A percentile compares a stretch with the other conserved stretches of the same genome.
phyloP scores from a whole-genome alignment of 1,284 basidiomycete species.

The Afroboletus lepidellus region DNA sequence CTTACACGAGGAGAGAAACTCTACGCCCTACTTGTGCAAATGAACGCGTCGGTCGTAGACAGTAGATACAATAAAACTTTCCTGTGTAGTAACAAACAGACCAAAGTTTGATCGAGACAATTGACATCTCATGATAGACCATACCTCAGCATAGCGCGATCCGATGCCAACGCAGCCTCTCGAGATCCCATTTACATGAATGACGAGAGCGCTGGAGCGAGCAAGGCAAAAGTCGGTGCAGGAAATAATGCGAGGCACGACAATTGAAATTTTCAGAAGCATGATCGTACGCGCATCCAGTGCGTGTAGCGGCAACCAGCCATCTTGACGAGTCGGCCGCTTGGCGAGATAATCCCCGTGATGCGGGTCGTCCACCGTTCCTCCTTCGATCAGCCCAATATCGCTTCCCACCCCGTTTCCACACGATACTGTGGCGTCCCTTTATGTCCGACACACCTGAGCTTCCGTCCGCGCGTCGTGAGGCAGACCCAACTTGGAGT shows the following conservation, averaged over 20 bases:
- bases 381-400: conserved; percentile 14
- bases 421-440: too few species aligned
- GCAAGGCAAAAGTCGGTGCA: conserved; percentile 14
- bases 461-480: too few species aligned
- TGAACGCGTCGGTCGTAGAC: conserved; percentile 11
- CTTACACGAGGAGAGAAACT: conserved; percentile 8
- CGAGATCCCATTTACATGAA: conserved; percentile 4
- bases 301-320: not conserved
- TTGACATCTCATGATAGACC: conserved; percentile 4
- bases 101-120: conserved; percentile 2
- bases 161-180: conserved; percentile 11
- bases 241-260: conserved; percentile 3
- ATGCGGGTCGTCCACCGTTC: conserved; percentile 18
- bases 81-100: conserved; percentile 3
- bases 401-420: conserved; percentile 7
- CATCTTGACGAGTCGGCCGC: not conserved
- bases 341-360: conserved; percentile 22
- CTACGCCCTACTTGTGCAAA: conserved; percentile 8
- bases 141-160: not conserved
- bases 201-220: conserved; percentile 10
- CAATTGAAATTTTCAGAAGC: too few species aligned
- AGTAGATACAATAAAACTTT: conserved; percentile 4
- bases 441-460: too few species aligned
- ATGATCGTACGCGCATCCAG: conserved; percentile 1
- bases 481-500: too few species aligned